Base-by-base conservation (phyloP, 2,329 filamentous ascomycete species). In the Coleophoma crateriformis region DNA sequence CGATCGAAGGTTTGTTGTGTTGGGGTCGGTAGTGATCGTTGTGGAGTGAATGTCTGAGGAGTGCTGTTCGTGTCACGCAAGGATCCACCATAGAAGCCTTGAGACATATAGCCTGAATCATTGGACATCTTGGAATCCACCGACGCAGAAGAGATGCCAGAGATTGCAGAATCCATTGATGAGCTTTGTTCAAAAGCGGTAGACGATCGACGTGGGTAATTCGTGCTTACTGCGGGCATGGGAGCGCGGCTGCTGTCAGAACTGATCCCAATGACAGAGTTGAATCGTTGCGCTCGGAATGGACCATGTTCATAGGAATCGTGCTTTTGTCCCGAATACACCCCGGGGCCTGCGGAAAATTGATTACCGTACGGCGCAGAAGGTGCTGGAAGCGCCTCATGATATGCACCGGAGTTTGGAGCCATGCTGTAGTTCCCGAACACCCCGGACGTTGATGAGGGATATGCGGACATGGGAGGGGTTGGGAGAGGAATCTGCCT, bases 401-500 rank as follows among this genome's bases (percentile, higher is more conserved):
- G 27, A 17, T 64, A 64, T 7, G 50, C 27, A 6, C 44, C 41
- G 11, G 54, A 38, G n/a, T 46, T 52, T 10, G 27, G 27, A 13
- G 55, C 32, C 39, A 61, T 57, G 2, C 46, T 27, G 47, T 62
- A 62, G 32, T 51, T 55, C 27, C 41, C 51, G 45, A 56, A 58
- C 5, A 61, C 34, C 10, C 45, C 47, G 11, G 55, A 52, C 3
- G 44, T 40, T 15, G 54, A 38, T n/a, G 14, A 7, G 2, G 35
- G 35, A n/a, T 14, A 17, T 14, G 43, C 41, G 46, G 60, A 39
- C 13, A 61, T 49, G 15, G 57, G 57, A 17, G 58, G 63, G 19
- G 55, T 61, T 17, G 62, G 62, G 8, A 65, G 47, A 11, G 60
- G 57, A 50, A 63, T 58, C 33, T 58, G 50, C 13, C 58, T 57